These are phyloP conservation scores for Cladophialophora carrionii DNA, from an alignment of 2,329 filamentous ascomycete species.

Conservation along the genomic window DNA sequence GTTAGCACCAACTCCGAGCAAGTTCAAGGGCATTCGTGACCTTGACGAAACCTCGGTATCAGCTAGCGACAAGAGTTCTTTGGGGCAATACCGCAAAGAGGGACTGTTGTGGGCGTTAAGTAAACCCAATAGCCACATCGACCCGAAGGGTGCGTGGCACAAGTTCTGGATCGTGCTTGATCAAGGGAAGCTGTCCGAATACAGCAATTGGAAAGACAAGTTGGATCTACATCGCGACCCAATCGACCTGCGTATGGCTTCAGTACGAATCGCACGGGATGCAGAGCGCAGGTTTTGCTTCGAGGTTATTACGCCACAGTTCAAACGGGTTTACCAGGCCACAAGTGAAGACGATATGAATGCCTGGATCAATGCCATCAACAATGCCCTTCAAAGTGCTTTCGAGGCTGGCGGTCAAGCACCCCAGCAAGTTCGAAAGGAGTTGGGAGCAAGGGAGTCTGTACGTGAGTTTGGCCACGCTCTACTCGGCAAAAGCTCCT, in stretches of 20 bases:
- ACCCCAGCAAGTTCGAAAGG: conserved; percentile 55
- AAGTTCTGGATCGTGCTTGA: conserved; percentile 99
- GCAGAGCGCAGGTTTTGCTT: conserved; percentile 96
- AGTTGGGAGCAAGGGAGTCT: conserved; percentile 49
- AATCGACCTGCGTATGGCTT: conserved; percentile 95
- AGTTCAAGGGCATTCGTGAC: conserved; percentile 90
- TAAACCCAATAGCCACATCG: conserved; percentile 88
- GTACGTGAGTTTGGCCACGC: conserved; percentile 72
- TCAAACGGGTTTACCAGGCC: conserved; percentile 94
- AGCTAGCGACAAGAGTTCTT: conserved; percentile 53
- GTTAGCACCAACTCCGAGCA: conserved; percentile 51
- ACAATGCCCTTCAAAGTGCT: conserved; percentile 89
- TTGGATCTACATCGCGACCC: conserved; percentile 97
- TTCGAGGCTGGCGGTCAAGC: conserved; percentile 75
- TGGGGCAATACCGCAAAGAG: conserved; percentile 78
- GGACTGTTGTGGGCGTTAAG: conserved; percentile 93
- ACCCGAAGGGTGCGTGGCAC: conserved; percentile 95
- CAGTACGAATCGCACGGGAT: conserved; percentile 91
- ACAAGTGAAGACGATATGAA: conserved; percentile 98
- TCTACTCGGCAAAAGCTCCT: conserved; percentile 84
- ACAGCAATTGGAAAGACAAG: conserved; percentile 98
- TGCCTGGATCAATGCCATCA: conserved; percentile 93
- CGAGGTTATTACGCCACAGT: conserved; percentile 95
- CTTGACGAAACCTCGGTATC: conserved; percentile 79
- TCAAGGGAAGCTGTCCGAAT: conserved; percentile 94